Evolutionary conservation across 2,329 filamentous ascomycete species (phyloP), one percentile per base, ranked within the genome.

Genomic region (Alternaria brassicicola): DNA sequence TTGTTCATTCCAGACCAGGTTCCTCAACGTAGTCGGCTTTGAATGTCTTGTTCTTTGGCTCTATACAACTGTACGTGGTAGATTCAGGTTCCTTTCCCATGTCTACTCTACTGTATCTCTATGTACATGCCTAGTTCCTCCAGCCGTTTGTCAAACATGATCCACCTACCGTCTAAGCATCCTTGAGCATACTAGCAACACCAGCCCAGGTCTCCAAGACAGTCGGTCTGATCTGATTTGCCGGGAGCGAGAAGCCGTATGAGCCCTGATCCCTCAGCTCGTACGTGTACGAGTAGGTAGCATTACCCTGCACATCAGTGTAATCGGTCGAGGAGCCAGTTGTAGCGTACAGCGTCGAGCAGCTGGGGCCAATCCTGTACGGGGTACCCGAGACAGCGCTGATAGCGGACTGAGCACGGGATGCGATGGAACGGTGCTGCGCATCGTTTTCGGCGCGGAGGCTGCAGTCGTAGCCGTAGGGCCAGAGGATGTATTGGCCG

Each of bases 261-360:
- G 65, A 67, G 4, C 82, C 82, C 35, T 73, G 81, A 64, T 84
- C 82, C 41, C 82, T 73, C 47, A 84, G 67, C 71, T 84, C 83
- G 42, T 80, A 78, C 0, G 81, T 81, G 57, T 81, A 83, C 7
- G 75, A 77, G 59, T 79, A 81, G 3, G 78, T 78, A 9, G 82
- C 69, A 26, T 77, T 75, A 7, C 75, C 76, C 15, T 77, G 68
- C 26, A 78, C 79, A 63, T 79, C 75, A 0, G 76, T 75, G 59
- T 81, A 82, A 61, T 83, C 81, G 2, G 76, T 73, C 6, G 75
- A 78, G 26, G 66, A 72, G 3, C 81, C 81, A 15, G 79, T 79
- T 1, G 85, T 84, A 41, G 83, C 80, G 71, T 89, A 89, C 55
- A 89, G 82, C 30, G 85, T 88, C 17, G 78, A 77, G 72, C 87